Evolutionary conservation across 176 grass and related monocot species (phyloP).

Genomic region (Cenchrus purpureus): DNA sequence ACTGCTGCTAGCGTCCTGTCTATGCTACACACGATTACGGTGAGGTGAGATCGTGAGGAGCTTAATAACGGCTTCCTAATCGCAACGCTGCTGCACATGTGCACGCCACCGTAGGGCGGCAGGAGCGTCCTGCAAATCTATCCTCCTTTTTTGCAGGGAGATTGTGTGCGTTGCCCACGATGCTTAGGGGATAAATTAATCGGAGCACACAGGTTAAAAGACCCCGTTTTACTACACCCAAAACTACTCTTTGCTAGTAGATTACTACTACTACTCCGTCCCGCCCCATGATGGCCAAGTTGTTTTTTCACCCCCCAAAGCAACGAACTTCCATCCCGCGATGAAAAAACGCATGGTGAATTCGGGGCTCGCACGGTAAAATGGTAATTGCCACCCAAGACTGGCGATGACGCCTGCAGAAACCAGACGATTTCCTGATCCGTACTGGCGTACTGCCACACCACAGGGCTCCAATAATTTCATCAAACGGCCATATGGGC

Average conservation of each 20-base stretch:
- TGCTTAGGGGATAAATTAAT: not conserved
- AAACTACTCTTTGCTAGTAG: not conserved
- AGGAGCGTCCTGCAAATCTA: constrained; percentile 29
- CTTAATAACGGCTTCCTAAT: constrained; percentile 8
- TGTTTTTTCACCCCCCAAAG: not conserved
- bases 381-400: not conserved
- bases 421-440: constrained; percentile 22
- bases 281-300: not conserved
- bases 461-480: constrained; percentile 47
- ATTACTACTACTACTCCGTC: not conserved
- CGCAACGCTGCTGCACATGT: constrained; percentile 33
- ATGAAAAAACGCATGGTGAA: not conserved
- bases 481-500: constrained; percentile 61
- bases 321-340: not conserved
- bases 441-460: not conserved
- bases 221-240: not conserved
- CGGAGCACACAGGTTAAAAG: not conserved
- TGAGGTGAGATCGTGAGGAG: not conserved
- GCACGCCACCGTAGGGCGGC: constrained; percentile 48
- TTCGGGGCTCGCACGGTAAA: not conserved
- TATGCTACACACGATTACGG: not conserved
- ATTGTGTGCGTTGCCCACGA: constrained; percentile 12
- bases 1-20: not conserved
- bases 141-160: not conserved
- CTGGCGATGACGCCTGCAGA: not conserved